Conservation (phyloP, 2,329 filamentous ascomycete species). For the Zarea fungicola region DNA sequence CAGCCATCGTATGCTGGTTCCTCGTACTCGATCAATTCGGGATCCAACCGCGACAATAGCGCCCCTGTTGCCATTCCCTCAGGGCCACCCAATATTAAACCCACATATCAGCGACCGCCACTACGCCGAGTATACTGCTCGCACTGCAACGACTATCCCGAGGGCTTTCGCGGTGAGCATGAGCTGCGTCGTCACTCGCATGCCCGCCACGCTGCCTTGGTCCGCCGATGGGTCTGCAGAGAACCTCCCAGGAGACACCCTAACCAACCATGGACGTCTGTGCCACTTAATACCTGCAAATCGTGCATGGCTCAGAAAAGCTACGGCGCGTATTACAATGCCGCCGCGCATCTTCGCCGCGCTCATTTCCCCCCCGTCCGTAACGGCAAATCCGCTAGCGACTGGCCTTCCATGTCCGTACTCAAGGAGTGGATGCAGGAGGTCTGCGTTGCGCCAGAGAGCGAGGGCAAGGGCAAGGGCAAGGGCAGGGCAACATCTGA, state of each 20-base stretch:
- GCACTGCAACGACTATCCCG: slow-evolving; percentile 74
- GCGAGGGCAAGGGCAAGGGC: slow-evolving; percentile 47
- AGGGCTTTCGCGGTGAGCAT: slow-evolving; percentile 87
- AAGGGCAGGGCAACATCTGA: slow-evolving; percentile 26
- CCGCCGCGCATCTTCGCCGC: slow-evolving; percentile 51
- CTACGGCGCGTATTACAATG: slow-evolving; percentile 56
- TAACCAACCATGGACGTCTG: slow-evolving; percentile 34
- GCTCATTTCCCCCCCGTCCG: slow-evolving; percentile 53
- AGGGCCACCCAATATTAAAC: slow-evolving; percentile 20
- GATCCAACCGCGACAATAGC: slow-evolving; percentile 8
- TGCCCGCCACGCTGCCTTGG: slow-evolving; percentile 50
- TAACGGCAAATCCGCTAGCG: slow-evolving; percentile 49
- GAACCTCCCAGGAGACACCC: slow-evolving; percentile 37
- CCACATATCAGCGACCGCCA: slow-evolving; percentile 48
- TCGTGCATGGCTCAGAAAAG: slow-evolving; percentile 52
- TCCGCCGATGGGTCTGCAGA: slow-evolving; percentile 52
- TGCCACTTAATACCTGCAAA: slow-evolving; percentile 51
- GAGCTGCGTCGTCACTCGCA: slow-evolving; percentile 68
- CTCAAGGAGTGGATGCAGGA: slow-evolving; percentile 58
- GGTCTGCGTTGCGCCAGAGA: slow-evolving; percentile 48
- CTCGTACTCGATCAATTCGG: slow-evolving; percentile 1
- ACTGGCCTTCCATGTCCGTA: slow-evolving; percentile 54
- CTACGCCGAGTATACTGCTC: slow-evolving; percentile 71
- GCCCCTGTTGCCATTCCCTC: slow-evolving; percentile 8
- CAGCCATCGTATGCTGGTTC: slow-evolving; percentile 1